phyloP scores from a whole-genome alignment of 805 yeast species.

The Lipomyces sp. region DNA sequence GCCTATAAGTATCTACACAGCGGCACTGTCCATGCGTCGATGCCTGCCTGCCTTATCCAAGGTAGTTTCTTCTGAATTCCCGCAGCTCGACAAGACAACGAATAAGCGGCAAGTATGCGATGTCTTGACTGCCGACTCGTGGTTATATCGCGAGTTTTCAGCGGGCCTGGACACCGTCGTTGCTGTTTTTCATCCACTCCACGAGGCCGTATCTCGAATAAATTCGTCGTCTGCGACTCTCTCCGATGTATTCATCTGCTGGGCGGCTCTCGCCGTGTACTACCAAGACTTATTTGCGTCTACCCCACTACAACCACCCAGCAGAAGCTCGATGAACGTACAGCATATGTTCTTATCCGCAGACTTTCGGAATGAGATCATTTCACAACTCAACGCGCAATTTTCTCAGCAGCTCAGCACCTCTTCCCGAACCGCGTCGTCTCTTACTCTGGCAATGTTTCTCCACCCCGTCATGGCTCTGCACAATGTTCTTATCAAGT shows the following conservation, averaged over 20 bases:
- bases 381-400: conserved; percentile 10
- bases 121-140: conserved; percentile 13
- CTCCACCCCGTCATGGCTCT: conserved; percentile 25
- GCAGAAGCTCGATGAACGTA: too few relatives aligned
- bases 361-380: conserved; percentile 8
- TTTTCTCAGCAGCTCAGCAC: conserved; percentile 16
- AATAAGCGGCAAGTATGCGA: conserved; percentile 16
- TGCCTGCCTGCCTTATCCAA: conserved; percentile 20
- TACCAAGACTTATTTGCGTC: conserved; percentile 15
- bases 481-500: conserved; percentile 20
- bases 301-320: too few relatives aligned
- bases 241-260: conserved; percentile 21
- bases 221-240: conserved; percentile 12
- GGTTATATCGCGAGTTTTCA: conserved; percentile 19
- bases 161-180: conserved; percentile 16
- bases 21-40: conserved; percentile 16
- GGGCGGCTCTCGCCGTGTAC: conserved; percentile 22
- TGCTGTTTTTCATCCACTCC: conserved; percentile 16
- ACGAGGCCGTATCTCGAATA: conserved; percentile 12
- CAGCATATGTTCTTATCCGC: conserved; percentile 2
- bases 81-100: conserved; percentile 12
- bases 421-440: conserved; percentile 13
- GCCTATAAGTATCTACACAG: conserved; percentile 17
- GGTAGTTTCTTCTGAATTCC: conserved; percentile 6
- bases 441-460: conserved; percentile 17